Evolutionary conservation across 2,329 filamentous ascomycete species (phyloP).

Genomic region (Colletotrichum sp.): DNA sequence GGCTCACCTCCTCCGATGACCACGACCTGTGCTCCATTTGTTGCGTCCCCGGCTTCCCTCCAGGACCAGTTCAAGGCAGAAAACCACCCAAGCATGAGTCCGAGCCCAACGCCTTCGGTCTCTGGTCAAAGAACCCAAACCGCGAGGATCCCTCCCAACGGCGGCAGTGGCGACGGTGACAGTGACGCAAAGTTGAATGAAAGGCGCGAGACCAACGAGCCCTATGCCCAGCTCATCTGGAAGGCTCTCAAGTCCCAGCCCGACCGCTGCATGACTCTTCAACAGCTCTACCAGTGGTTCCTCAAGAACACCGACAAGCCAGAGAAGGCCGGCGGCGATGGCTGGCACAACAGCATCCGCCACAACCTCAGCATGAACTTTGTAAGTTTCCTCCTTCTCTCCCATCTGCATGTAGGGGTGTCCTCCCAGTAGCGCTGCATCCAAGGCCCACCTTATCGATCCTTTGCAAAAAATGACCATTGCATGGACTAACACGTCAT

Average conservation of each 20-base stretch:
- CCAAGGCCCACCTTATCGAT: not conserved
- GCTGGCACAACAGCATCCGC: slow-evolving; percentile 95
- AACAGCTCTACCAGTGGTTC: slow-evolving; percentile 93
- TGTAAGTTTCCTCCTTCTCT: slow-evolving; percentile 55
- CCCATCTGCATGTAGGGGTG: not conserved
- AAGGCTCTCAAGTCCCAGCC: slow-evolving; percentile 73
- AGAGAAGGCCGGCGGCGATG: slow-evolving; percentile 65
- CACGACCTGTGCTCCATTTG: not conserved
- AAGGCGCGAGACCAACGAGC: slow-evolving; percentile 49
- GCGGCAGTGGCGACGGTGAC: not conserved
- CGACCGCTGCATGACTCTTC: slow-evolving; percentile 74
- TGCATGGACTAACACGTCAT: not conserved
- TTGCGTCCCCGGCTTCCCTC: not conserved
- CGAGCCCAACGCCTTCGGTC: not conserved
- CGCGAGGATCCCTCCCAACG: not conserved
- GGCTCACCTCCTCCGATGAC: not conserved
- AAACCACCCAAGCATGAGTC: not conserved
- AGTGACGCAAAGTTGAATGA: not conserved
- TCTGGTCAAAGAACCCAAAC: not conserved
- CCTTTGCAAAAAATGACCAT: not conserved
- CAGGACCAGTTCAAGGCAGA: not conserved
- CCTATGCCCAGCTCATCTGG: slow-evolving; percentile 85
- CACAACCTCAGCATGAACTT: slow-evolving; percentile 97
- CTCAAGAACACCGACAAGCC: slow-evolving; percentile 76
- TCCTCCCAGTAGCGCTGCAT: not conserved